Base-by-base conservation (phyloP, 768 basidiomycete genomes). In the Russula vinacea region DNA sequence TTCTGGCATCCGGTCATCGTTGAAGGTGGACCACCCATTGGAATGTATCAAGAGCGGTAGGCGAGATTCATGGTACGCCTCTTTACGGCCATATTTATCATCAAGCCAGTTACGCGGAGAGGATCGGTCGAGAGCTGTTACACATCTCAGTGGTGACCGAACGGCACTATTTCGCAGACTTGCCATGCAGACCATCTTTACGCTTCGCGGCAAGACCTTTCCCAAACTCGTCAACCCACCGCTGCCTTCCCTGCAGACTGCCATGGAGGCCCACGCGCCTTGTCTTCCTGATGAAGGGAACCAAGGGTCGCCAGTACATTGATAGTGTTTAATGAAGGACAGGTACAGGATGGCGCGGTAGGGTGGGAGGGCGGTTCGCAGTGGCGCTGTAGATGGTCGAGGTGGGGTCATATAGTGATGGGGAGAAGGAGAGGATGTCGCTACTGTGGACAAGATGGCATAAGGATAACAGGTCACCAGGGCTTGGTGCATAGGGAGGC, bases 71-170 rank as follows among this genome's bases (percentile, higher is more conserved):
- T 90, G 85, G 74, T 98, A 98, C 1, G 92, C 86, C 69, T 89
- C 35, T 88, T 69, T 88, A 85, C 62, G 85, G 76, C 96, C 95
- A 98, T 68, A 96, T 87, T 90, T 93, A 73, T 98, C 94, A 67
- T 95, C 84, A 13, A 98, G 82, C 95, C 95, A 98, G 72, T 96
- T 97, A 73, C 87, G 79, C 0, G 93, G 92, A 8, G 94, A 94
- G 1, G 79, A 76, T 68, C 80, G 84, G 76, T 96, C 94, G 56
- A 97, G 81, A 35, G 90, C 93, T 87, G 51, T 87, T 39, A 58
- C n/a, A 42, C 54, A 26, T n/a, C 11, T 68, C 58, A 69, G 59
- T 49, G 22, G 5, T 44, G 51, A 45, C 55, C 17, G 58, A 56
- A 44, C 59, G 14, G 67, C n/a, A 6, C 55, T 55, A 16, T 65